A percentile compares a stretch with the other conserved stretches of the same genome.
Evolutionary conservation across 352 stramenopile species (phyloP).

Genomic region (Stramenopiles sp.): DNA sequence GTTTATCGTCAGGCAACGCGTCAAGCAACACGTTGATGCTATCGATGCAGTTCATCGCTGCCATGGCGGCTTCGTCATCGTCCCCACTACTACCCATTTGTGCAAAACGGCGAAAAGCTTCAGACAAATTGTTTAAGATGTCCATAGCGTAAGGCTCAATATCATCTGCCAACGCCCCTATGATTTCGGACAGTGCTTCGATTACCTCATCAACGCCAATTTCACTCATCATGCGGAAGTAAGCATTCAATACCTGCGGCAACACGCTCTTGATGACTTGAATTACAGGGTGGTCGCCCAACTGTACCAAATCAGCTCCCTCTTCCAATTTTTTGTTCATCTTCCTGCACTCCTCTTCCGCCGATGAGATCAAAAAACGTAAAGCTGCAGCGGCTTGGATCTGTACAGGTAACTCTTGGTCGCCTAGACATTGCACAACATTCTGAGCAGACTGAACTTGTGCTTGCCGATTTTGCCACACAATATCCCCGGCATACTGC

Average conservation of each 20-base stretch:
- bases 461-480: too few relatives aligned
- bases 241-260: constrained; percentile 83
- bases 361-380: too few relatives aligned
- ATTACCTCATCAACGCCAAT: constrained; percentile 95
- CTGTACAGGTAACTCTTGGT: constrained; percentile 83
- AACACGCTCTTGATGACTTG: constrained; percentile 66
- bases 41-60: constrained; percentile 78
- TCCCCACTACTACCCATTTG: constrained; percentile 39
- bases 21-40: constrained; percentile 80
- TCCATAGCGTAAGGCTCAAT: constrained; percentile 75
- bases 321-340: too few relatives aligned
- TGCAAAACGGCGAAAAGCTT: constrained; percentile 81
- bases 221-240: constrained; percentile 95
- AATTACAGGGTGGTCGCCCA: constrained; percentile 2
- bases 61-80: constrained; percentile 84
- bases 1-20: constrained; percentile 39
- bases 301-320: too few relatives aligned
- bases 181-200: constrained; percentile 73
- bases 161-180: constrained; percentile 86
- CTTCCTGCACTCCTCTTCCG: too few relatives aligned
- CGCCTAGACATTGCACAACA: constrained; percentile 57
- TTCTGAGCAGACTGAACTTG: too few relatives aligned
- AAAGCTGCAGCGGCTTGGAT: constrained; percentile 80
- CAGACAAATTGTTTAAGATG: constrained; percentile 75
- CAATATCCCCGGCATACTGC: constrained; percentile 66